A percentile compares a stretch with the other conserved stretches of the same genome.
Conservation (phyloP, 108 stramenopile genomes). For the Cyclotella cryptica region DNA sequence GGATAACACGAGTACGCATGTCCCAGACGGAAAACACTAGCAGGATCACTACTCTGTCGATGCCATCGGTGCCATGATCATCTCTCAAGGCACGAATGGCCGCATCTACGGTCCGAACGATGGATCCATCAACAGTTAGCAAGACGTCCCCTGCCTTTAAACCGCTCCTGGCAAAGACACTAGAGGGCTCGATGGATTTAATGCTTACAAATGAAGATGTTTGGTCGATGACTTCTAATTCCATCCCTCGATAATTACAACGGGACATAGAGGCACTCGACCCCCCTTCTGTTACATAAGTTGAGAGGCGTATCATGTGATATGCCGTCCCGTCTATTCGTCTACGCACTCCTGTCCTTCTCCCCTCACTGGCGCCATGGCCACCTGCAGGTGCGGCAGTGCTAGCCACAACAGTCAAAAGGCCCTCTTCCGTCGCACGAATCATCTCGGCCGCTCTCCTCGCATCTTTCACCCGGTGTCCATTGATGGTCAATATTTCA, state of each 20-base stretch:
- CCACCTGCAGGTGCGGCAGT: background rate
- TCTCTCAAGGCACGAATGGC: background rate
- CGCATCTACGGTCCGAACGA: conserved; percentile 8
- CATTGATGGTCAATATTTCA: conserved; percentile 23
- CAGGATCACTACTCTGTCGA: conserved; percentile 11
- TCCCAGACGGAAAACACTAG: conserved; percentile 38
- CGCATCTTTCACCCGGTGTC: conserved; percentile 21
- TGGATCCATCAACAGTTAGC: conserved; percentile 18
- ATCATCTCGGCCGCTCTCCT: conserved; percentile 28
- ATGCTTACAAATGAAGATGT: conserved; percentile 10
- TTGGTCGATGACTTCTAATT: background rate
- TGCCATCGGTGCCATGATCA: background rate
- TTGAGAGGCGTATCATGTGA: conserved; percentile 3
- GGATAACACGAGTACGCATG: conserved; percentile 13
- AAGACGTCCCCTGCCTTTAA: conserved; percentile 23
- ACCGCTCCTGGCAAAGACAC: conserved; percentile 19
- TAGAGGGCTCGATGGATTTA: conserved; percentile 4
- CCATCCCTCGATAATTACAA: background rate
- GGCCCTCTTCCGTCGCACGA: background rate
- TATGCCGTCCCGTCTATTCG: background rate
- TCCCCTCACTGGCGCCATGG: background rate
- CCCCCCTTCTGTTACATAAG: background rate
- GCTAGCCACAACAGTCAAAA: conserved; percentile 14
- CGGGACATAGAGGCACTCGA: background rate
- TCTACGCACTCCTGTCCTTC: background rate